Base-by-base conservation (phyloP, 2,329 filamentous ascomycete genomes). In the Paraconiothyrium sp. region DNA sequence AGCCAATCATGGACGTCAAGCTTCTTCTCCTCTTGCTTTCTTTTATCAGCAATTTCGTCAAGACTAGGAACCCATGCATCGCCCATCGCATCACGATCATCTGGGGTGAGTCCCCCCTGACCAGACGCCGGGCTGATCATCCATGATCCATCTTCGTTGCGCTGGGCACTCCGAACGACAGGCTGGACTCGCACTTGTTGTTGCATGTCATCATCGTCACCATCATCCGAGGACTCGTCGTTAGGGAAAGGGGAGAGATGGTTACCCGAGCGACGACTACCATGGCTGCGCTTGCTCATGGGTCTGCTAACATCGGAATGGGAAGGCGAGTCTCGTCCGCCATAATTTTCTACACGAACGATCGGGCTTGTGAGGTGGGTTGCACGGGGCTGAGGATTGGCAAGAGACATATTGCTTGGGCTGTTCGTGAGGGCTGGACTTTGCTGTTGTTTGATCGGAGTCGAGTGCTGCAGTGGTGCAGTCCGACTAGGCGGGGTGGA, bases 1-100 rank as follows among this genome's bases (percentile, higher is more conserved):
- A 86, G 79, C 86, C 86, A 88, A 24, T 81, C 77, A 55, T 80
- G 78, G 37, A 88, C 85, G 57, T 86, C 84, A 9, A 80, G 77
- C 60, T 86, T 85, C 67, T 83, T 86, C 54, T 86, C 82, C 3
- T 81, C 79, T 35, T 81, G 74, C 37, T 81, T 76, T 54, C 82
- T 80, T 60, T 81, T 76, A 47, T 81, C 76, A 51, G 82, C 79
- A 52, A 85, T 75, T 30, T 88, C 84, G 51, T 85, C 84, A 8
- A 85, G 76, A 52, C 81, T 86, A 14, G 79, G 79, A 4, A 85
- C 77, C 49, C 79, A 79, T 16, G 76, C 73, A 57, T 83, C 72
- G 4, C 72, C 74, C 64, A 82, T 70, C 35, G 72, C 66, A 34
- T 76, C 78, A 48, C 85, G 80, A 39, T 80, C 76, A 6, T 76